Conservation (phyloP, 768 basidiomycete species). For the Coprinopsis cinerea region DNA sequence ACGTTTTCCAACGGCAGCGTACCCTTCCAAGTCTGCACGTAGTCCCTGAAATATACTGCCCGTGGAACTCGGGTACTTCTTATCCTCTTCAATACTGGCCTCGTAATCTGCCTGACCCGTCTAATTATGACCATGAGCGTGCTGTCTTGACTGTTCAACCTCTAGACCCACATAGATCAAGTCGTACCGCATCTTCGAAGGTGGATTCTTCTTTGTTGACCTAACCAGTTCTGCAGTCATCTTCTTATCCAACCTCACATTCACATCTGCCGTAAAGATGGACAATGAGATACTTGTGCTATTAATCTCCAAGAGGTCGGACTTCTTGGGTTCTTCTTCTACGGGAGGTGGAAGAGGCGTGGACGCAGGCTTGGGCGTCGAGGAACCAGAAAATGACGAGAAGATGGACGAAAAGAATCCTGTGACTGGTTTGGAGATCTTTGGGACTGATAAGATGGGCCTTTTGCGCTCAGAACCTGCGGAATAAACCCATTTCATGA, state of each 20-base stretch:
- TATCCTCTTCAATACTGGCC: constrained; percentile 63
- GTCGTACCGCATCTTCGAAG: constrained; percentile 64
- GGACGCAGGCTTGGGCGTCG: constrained; percentile 27
- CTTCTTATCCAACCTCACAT: constrained; percentile 60
- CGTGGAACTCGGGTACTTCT: constrained; percentile 47
- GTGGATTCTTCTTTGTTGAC: constrained; percentile 94
- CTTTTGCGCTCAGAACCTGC: constrained; percentile 57
- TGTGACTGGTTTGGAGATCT: constrained; percentile 27
- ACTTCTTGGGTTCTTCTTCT: constrained; percentile 21
- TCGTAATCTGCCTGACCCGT: constrained; percentile 82
- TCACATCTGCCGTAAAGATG: constrained; percentile 62
- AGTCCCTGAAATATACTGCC: constrained; percentile 86
- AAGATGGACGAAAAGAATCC: constrained; percentile 49
- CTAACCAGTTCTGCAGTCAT: constrained; percentile 70
- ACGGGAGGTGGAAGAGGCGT: constrained; percentile 27
- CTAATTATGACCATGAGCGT: constrained; percentile 19
- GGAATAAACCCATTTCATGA: constrained; percentile 75
- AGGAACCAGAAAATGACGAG: constrained; percentile 28
- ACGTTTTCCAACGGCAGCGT: constrained; percentile 15
- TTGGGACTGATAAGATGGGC: constrained; percentile 21
- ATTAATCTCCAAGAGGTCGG: constrained; percentile 34
- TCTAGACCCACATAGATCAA: constrained; percentile 52
- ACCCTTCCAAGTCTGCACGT: constrained; percentile 83
- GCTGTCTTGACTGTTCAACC: background rate
- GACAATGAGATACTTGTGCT: constrained; percentile 55